These are phyloP conservation scores for Chrysopogon serrulatus DNA, from an alignment of 176 grass and related monocot species.

Conservation along the genomic window DNA sequence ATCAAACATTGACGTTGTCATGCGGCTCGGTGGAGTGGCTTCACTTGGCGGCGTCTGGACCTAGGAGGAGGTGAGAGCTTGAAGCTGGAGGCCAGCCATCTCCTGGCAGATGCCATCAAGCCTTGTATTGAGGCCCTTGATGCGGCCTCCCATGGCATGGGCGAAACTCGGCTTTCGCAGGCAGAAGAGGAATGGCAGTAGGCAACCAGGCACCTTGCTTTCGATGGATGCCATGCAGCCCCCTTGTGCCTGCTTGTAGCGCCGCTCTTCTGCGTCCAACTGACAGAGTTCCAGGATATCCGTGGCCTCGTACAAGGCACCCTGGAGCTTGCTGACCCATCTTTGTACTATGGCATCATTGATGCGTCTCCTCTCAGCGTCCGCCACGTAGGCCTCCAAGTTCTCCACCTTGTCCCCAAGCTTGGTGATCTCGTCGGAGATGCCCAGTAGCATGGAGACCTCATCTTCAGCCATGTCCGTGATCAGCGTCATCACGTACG, in stretches of 20 bases:
- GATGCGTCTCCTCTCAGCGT: conserved; percentile 9
- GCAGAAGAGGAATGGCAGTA: background rate
- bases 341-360: background rate
- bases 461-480: background rate
- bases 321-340: background rate
- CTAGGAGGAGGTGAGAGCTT: accelerated
- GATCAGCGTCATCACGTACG: no score
- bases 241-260: background rate
- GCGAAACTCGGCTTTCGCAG: background rate
- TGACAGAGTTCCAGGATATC: background rate
- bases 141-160: no score
- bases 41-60: background rate
- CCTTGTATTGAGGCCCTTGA: no score
- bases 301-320: background rate
- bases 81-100: background rate
- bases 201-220: background rate
- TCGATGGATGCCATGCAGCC: background rate
- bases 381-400: background rate
- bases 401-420: background rate
- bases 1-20: background rate
- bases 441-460: background rate
- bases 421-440: background rate
- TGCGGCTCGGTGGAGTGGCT: background rate
- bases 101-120: background rate
- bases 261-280: background rate